Base-by-base conservation (phyloP, 257 asterid genomes). In the Solanum virginianum region DNA sequence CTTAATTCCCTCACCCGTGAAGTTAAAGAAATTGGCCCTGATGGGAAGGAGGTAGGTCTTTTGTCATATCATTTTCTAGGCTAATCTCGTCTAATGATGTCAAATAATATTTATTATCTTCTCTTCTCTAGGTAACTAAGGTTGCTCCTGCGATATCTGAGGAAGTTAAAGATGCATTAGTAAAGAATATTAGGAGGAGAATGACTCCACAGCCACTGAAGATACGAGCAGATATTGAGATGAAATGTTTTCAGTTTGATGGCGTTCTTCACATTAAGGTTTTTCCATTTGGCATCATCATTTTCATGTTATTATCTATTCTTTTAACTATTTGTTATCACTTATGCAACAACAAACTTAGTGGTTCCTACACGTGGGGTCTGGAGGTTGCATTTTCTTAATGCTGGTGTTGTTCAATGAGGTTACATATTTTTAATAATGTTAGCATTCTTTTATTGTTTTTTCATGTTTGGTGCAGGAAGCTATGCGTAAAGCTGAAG, bases 401-500 rank as follows among this genome's bases (percentile, higher is more conserved):
- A 17, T 49, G 82, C 10, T 79, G 65, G 62, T 13, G n/a, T 82
- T 20, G 32, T 13, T 82, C 26, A 41, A 60, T 77, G 11, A 15
- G 49, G 26, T 79, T 54, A 16, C 47, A 17, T 53, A 15, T 53
- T 79, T 17, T 53, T 49, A 26, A 65, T 26, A 53, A 79, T 79
- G 63, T 26, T 53, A 26, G 10, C 45, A 17, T 26, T 54, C 16
- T 49, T 26, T 79, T 10, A 26, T 24, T 49, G 20, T 53, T 66
- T 17, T 83, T 69, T 69, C 66, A 12, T 17, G 49, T 70, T 53
- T 53, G 51, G 65, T 86, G 69, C 88, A 96, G 99, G 98, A 90
- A 39, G 99, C 99, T 12, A 96, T 96, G 99, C 95, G 98, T 53
- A 96, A 94, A 92, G 98, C 99, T 85, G 99, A 96, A 92, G 98